A percentile compares a stretch with the other conserved stretches of the same genome.
Evolutionary conservation across 768 basidiomycete species (phyloP).

Genomic region (Boletus rufocinnamomeus): DNA sequence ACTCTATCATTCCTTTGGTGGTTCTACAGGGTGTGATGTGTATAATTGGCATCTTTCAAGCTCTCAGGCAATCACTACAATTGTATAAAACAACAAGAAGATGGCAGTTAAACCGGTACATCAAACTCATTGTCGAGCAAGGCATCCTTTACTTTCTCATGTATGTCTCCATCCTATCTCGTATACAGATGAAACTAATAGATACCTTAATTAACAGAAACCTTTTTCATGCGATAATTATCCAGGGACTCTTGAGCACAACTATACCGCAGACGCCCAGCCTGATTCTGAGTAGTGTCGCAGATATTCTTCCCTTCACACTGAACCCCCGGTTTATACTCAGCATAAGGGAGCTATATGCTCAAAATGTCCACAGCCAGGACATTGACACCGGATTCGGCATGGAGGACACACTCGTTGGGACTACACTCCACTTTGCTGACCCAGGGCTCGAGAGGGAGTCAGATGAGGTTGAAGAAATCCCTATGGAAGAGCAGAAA

Average conservation of each 20-base stretch:
- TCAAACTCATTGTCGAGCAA: conserved; percentile 6
- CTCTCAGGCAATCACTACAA: not conserved
- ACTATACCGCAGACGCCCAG: not conserved
- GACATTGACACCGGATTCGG: conserved; percentile 11
- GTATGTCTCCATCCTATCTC: not conserved
- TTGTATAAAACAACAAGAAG: not conserved
- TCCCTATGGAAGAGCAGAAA: not conserved
- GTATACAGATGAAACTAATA: not conserved
- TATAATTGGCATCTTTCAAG: not conserved
- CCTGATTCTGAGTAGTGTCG: not conserved
- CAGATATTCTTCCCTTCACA: not conserved
- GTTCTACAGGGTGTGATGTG: conserved; percentile 9
- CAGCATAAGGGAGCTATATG: conserved; percentile 5
- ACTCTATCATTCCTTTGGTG: not conserved
- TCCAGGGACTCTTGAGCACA: not conserved
- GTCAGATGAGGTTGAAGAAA: not conserved
- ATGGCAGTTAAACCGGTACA: conserved; percentile 13
- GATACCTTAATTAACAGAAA: not conserved
- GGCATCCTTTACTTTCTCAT: conserved; percentile 11
- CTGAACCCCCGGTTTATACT: conserved; percentile 11
- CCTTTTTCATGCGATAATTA: not conserved
- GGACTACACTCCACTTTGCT: not conserved
- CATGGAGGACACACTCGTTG: not conserved
- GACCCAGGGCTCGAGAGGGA: not conserved
- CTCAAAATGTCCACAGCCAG: not conserved